A percentile compares a stretch with the other conserved stretches of the same genome.
phyloP scores from a whole-genome alignment of 495 filamentous ascomycete species.

The Echria macrotheca region DNA sequence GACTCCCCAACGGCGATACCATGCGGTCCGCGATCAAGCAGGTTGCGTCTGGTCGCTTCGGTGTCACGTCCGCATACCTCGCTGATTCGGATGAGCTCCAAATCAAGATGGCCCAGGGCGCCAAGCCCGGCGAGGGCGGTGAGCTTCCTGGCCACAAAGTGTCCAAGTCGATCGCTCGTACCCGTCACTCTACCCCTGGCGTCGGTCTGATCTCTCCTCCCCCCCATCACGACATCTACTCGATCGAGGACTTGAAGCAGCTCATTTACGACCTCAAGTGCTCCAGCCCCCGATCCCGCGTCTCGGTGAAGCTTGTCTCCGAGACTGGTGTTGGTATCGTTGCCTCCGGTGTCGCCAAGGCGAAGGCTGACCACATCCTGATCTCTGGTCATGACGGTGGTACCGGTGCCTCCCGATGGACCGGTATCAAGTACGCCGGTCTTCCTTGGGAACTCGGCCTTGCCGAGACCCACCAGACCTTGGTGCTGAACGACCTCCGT shows the following conservation, averaged over 20 bases:
- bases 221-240: conserved; percentile 99
- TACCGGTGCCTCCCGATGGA: conserved; percentile 97
- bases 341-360: conserved; percentile 96
- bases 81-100: conserved; percentile 97
- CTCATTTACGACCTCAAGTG: conserved; percentile 99
- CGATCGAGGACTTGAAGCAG: conserved; percentile 98
- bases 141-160: conserved; percentile 98
- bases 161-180: conserved; percentile 90
- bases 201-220: conserved; percentile 98
- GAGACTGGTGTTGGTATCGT: conserved; percentile 98
- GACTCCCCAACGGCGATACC: conserved; percentile 88
- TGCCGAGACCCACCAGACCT: conserved; percentile 95
- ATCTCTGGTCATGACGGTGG: conserved; percentile 98
- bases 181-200: conserved; percentile 96
- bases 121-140: conserved; percentile 97
- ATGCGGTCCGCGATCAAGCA: conserved; percentile 99
- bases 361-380: conserved; percentile 95
- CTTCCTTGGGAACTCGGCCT: conserved; percentile 98
- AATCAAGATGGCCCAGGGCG: conserved; percentile 99
- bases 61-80: conserved; percentile 97
- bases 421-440: conserved; percentile 99
- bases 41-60: conserved; percentile 94
- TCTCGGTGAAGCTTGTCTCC: conserved; percentile 98
- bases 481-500: conserved; percentile 97
- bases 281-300: conserved; percentile 86